A percentile compares a stretch with the other conserved stretches of the same genome.
phyloP scores from a whole-genome alignment of 257 asterid genomes.

The Lycium ferocissimum region DNA sequence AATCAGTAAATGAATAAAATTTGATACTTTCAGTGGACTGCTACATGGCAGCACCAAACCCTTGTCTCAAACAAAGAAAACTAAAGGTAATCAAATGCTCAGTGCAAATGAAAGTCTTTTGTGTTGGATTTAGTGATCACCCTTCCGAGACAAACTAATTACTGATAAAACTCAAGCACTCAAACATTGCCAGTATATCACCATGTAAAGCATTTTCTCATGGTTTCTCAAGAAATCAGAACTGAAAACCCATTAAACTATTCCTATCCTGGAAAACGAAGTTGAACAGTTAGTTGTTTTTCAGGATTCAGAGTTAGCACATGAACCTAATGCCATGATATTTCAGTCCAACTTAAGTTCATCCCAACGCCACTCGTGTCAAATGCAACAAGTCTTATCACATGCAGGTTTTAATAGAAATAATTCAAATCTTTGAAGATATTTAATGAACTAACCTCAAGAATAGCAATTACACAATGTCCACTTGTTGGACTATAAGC shows the following conservation, averaged over 20 bases:
- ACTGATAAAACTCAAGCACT: constrained; percentile 8
- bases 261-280: neutral
- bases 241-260: constrained; percentile 12
- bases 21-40: neutral
- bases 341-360: neutral
- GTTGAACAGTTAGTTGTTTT: neutral
- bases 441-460: constrained; percentile 67
- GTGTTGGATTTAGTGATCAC: constrained; percentile 7
- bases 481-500: constrained; percentile 87
- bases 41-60: neutral
- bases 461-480: constrained; percentile 82
- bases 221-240: neutral
- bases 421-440: neutral
- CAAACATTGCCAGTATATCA: neutral
- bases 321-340: neutral
- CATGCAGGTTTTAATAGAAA: neutral
- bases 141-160: neutral
- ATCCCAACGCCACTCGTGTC: neutral
- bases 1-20: neutral
- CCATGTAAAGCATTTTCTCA: constrained; percentile 22
- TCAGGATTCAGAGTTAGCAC: neutral
- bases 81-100: neutral
- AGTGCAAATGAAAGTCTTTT: constrained; percentile 14
- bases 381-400: neutral
- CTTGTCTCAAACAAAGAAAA: constrained; percentile 18